Evolutionary conservation across 2,329 filamentous ascomycete species (phyloP), one percentile per base, ranked within the genome.

Genomic region (Phialophora tarda): DNA sequence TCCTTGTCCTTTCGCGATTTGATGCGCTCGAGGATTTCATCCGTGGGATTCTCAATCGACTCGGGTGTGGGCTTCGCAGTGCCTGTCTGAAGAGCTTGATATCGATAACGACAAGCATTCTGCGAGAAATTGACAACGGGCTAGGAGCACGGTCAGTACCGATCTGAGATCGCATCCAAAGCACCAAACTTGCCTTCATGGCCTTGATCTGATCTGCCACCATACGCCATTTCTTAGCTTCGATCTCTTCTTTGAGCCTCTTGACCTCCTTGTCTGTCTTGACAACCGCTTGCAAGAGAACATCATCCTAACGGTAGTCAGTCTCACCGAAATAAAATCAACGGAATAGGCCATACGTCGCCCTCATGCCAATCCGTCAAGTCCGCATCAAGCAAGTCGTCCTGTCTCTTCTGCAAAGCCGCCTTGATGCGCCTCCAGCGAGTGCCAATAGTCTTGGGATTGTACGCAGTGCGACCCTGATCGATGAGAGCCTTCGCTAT

Each of bases 281-380:
- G 1, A 77, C 72, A 62, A 79, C 76, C 14, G 80, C 78, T 58
- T 78, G 72, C 10, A 78, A 64, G 21, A 84, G 78, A n/a, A 76
- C 73, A 23, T 79, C 75, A 66, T 84, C 82, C 81, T 84, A 55
- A 24, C 17, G 38, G 4, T 11, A 34, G 54, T 73, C 44, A 71
- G 66, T 63, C 38, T 17, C 3, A 54, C 17, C 6, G 4, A 26
- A 32, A 10, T 26, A 12, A 34, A 5, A 7, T 26, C 12, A 12
- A 23, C 48, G 11, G 21, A 14, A 38, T 10, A 21, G 26, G 21
- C 65, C 77, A 71, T 74, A 83, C 82, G 73, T 85, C 83, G 21
- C 78, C 78, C 12, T 78, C 74, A 59, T 81, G 77, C 83, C 83
- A 85, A 70, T 82, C 82, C 58, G 77, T 81, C 66, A 81, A 73